Base-by-base conservation (phyloP, 176 grass and related monocot species). In the Oryza meridionalis region DNA sequence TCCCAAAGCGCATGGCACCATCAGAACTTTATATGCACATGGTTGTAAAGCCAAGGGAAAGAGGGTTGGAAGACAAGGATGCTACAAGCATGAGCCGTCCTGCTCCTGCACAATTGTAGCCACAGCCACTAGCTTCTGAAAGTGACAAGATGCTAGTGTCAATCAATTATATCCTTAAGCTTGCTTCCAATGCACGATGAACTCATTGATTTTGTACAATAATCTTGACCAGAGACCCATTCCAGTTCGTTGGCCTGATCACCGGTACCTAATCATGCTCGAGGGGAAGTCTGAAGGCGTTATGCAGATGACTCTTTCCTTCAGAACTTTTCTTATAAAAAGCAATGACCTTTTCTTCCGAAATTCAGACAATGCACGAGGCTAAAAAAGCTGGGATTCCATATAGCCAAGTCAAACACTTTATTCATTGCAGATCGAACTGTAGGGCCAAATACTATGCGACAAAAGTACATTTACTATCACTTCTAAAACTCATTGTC, bases 131-230 rank as follows among this genome's bases (percentile, higher is more conserved):
- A 29, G 50, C 33, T 7, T 75, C 64, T 70, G 77, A 81, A 65
- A 89, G 82, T 65, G 82, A 85, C 71, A 21, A 69, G 31, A 75
- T 70, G 70, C 49, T 72, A 31, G 29, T 31, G 29, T 25, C 47
- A 16, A 31, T 25, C 49, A 17, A 51, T 6, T 25, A 3, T 15
- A 42, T 55, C 35, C 70, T 26, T 14, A 46, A 80, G 33, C 62
- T 84, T 88, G 87, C 81, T 46, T 89, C 38, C 27, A 68, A 27
- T 9, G 76, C 82, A 84, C 70, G 87, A 62, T 63, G 13, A 25
- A 6, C 33, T 25, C 62, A 45, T 80, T 89, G 49, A 76, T 85
- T 85, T 85, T 75, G 70, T 4, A 11, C 82, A 76, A 31, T 62
- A 9, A 25, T 42, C 76, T 42, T 74, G 76, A 84, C 47, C 50